These are phyloP conservation scores for Rhododendron ovatum DNA, from an alignment of 148 eudicot species.

Conservation along the genomic window DNA sequence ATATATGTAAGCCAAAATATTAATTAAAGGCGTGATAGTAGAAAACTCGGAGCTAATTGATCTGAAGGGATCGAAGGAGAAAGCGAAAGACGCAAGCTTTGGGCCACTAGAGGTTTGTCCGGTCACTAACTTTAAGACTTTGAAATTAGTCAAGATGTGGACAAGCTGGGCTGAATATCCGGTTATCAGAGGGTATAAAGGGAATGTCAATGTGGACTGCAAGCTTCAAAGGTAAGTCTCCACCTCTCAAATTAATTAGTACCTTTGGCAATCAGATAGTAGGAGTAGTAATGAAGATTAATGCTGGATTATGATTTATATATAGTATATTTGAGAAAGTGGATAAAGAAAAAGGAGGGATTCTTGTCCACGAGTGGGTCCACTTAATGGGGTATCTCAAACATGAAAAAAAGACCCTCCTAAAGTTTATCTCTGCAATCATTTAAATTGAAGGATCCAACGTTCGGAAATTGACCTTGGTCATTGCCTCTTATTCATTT, in stretches of 20 bases:
- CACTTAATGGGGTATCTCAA: background rate
- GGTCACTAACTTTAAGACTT: no score
- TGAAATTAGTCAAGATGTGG: no score
- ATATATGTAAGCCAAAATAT: background rate
- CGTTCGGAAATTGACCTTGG: slow-evolving; percentile 6
- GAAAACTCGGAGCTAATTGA: background rate
- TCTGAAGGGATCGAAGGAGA: no score
- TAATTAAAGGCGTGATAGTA: background rate
- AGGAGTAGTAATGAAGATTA: background rate
- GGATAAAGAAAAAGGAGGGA: background rate
- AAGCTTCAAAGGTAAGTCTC: background rate
- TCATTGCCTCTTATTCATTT: slow-evolving; percentile 13
- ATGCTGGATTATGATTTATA: background rate
- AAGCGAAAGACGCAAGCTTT: no score
- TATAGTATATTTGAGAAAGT: background rate
- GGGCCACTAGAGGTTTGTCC: no score
- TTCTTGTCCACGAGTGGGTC: background rate
- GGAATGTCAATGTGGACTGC: background rate
- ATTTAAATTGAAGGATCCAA: slow-evolving; percentile 14
- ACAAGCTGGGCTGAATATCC: no score
- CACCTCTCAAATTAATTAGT: background rate
- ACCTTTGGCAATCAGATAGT: background rate
- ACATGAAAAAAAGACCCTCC: background rate
- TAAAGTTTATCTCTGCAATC: slow-evolving; percentile 3
- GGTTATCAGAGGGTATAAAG: background rate